These are phyloP conservation scores for Trichoderma orchidacearum DNA, from an alignment of 495 filamentous ascomycete species.

Conservation along the genomic window DNA sequence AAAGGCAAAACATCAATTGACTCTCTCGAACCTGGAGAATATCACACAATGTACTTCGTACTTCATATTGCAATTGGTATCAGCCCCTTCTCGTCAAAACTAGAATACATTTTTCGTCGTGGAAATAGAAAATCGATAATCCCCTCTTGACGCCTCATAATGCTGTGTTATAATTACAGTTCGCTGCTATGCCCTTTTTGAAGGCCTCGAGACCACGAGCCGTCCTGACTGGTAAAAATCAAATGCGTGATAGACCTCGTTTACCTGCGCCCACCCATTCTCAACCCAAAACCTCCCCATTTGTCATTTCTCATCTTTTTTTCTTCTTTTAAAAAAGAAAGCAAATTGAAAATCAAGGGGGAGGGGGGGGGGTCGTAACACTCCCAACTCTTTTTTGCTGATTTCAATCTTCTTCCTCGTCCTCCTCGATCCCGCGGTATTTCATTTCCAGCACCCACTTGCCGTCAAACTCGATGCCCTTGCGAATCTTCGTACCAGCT, in stretches of 20 bases:
- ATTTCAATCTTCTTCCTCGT: constrained; percentile 7
- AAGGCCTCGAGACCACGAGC: background rate
- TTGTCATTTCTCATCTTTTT: background rate
- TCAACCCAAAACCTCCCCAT: background rate
- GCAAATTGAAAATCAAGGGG: too few relatives aligned
- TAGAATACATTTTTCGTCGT: background rate
- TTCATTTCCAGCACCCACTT: constrained; percentile 63
- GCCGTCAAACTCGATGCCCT: constrained; percentile 73
- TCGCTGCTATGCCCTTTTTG: background rate
- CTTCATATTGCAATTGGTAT: background rate
- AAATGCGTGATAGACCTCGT: too few relatives aligned
- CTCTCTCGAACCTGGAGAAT: too few relatives aligned
- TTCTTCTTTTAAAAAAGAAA: background rate
- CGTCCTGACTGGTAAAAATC: too few relatives aligned
- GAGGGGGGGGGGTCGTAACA: too few relatives aligned
- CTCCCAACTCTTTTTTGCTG: background rate
- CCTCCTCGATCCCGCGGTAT: constrained; percentile 23
- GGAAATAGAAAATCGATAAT: background rate
- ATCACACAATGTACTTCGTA: too few relatives aligned
- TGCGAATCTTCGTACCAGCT: constrained; percentile 61
- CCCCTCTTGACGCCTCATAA: background rate
- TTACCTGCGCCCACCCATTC: background rate
- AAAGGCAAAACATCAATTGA: background rate
- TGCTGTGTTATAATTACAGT: background rate
- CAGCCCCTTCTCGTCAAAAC: background rate